phyloP scores from a whole-genome alignment of 2,329 filamentous ascomycete genomes.

The Diaporthe amygdali region DNA sequence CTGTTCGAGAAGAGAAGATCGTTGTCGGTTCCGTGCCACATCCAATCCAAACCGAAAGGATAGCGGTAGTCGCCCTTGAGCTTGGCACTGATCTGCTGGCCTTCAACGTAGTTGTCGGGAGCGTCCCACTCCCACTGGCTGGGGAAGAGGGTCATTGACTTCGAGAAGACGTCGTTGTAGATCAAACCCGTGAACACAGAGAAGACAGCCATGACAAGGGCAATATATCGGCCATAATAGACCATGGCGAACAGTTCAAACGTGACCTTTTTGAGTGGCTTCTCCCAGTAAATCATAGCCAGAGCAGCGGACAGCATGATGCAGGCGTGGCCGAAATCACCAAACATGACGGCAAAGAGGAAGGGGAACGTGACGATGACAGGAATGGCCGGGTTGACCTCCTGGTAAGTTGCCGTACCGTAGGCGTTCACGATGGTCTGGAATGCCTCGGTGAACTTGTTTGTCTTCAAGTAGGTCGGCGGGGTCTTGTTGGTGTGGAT shows the following conservation, averaged over 20 bases:
- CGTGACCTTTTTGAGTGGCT: constrained; percentile 85
- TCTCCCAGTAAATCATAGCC: constrained; percentile 98
- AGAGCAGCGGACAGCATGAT: constrained; percentile 85
- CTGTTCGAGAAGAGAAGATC: constrained; percentile 95
- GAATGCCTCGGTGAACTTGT: constrained; percentile 97
- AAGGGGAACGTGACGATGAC: constrained; percentile 99
- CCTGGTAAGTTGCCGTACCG: constrained; percentile 94
- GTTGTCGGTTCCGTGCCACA: constrained; percentile 96
- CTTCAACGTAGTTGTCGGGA: constrained; percentile 70
- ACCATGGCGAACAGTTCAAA: constrained; percentile 98
- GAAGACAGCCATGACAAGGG: constrained; percentile 96
- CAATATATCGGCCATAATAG: constrained; percentile 98
- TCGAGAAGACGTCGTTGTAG: constrained; percentile 98
- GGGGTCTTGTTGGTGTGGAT: constrained; percentile 97
- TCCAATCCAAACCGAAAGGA: constrained; percentile 94
- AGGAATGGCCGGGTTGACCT: constrained; percentile 94
- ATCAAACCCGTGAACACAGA: constrained; percentile 97
- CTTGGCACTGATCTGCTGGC: constrained; percentile 67
- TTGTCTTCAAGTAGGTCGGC: constrained; percentile 96
- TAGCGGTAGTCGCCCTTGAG: constrained; percentile 81
- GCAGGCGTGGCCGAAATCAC: constrained; percentile 91
- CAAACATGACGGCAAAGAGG: constrained; percentile 99
- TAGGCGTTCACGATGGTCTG: constrained; percentile 99
- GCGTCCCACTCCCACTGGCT: constrained; percentile 85
- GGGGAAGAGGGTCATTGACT: constrained; percentile 84